Base-by-base conservation (phyloP, 108 stramenopile species). In the Conticribra weissflogii region DNA sequence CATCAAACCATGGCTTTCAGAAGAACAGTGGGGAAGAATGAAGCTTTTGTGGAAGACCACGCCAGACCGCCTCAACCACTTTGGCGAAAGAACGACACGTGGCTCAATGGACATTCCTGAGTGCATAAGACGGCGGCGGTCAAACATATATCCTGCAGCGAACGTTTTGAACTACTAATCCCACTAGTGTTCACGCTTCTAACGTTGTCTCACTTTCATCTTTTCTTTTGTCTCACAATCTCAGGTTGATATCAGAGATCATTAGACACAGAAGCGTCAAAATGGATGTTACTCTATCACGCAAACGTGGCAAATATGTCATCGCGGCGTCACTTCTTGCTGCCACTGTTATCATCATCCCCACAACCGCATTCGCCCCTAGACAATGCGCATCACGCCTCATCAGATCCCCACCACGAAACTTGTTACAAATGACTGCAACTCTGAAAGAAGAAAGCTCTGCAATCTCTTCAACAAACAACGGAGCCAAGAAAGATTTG, bases 391-490 rank as follows among this genome's bases (percentile, higher is more conserved):
- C 41, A 34, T 66, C 53, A n/a, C 52, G 55, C 23, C 25, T 54
- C 22, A 17, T 30, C 15, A 22, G 21, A 31, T 22, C 66, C 21
- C 52, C 75, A 19, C 68, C 67, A 12, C 52, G 22, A 36, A 76
- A 66, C 49, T 41, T 76, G 32, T 66, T 76, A 0, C 66, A 68
- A 45, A 68, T 76, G 75, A 76, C 75, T 33, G 60, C 70, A 7
- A 71, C 70, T 7, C 54, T 70, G 7, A 68, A 50, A 54, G 51
- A 69, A 24, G 75, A 76, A 56, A 63, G 56, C 32, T 19, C 47
- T n/a, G 9, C 71, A 15, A 48, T 51, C 21, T 65, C 72, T 12
- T 36, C 71, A 34, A 58, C 71, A 2, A 58, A 48, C 57, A 58
- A 68, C 9, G 55, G 50, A 21, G 48, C 31, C 17, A 36, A 24